A percentile compares a stretch with the other conserved stretches of the same genome.
These are phyloP conservation scores for Omphalea diandra DNA, from an alignment of 441 rosid genomes.

Conservation along the genomic window DNA sequence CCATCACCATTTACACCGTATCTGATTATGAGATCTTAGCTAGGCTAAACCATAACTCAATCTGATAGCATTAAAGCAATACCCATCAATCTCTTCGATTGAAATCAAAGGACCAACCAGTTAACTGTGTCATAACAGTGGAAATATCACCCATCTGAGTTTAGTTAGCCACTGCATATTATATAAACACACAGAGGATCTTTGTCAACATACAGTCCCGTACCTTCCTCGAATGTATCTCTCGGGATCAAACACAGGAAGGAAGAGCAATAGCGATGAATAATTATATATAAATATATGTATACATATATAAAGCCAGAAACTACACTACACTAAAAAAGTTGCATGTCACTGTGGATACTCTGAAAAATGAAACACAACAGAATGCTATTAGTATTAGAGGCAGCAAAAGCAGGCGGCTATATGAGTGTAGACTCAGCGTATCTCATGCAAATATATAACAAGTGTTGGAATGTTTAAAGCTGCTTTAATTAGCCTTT, in stretches of 20 bases:
- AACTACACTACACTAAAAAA: conserved; percentile 35
- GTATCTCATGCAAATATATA: conserved; percentile 34
- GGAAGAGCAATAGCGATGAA: neutral
- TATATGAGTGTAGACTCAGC: conserved; percentile 29
- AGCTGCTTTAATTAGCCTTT: conserved; percentile 34
- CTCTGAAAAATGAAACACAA: conserved; percentile 26
- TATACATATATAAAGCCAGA: conserved; percentile 26
- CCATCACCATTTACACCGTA: too few species aligned
- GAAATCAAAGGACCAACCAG: too few species aligned
- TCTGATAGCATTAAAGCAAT: too few species aligned
- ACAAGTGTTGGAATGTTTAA: conserved; percentile 42
- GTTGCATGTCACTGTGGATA: conserved; percentile 32
- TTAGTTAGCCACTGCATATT: too few species aligned
- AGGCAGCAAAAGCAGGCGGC: conserved; percentile 38
- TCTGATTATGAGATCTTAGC: too few species aligned
- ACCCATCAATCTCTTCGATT: too few species aligned
- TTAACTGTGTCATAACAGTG: too few species aligned
- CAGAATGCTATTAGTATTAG: neutral
- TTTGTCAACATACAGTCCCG: conserved; percentile 40
- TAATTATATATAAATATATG: too few species aligned
- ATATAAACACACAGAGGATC: conserved; percentile 22
- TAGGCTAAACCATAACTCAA: too few species aligned
- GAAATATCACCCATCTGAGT: too few species aligned
- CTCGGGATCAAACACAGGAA: conserved; percentile 47
- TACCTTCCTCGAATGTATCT: conserved; percentile 47